phyloP scores from a whole-genome alignment of 2,329 filamentous ascomycete genomes.

The Blastomyces parvus region DNA sequence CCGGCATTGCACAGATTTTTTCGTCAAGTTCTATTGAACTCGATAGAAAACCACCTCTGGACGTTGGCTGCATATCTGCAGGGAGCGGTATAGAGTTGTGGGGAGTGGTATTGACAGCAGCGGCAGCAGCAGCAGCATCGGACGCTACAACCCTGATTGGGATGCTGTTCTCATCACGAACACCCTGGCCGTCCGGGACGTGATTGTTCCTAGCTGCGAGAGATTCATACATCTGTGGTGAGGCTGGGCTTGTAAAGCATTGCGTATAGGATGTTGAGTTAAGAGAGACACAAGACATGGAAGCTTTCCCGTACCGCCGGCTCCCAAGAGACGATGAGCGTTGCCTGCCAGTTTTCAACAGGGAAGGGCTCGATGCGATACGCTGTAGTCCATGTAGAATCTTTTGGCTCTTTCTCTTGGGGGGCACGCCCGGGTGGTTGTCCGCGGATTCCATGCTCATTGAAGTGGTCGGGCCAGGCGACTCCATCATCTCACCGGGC shows the following conservation, averaged over 20 bases:
- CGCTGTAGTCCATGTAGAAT: conserved; percentile 66
- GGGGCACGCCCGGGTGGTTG: conserved; percentile 34
- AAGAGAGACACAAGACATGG: conserved; percentile 56
- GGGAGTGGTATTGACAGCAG: conserved; percentile 26
- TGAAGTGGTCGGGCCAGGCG: conserved; percentile 27
- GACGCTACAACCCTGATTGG: conserved; percentile 48
- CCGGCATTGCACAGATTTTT: conserved; percentile 8
- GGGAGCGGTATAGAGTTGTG: conserved; percentile 54
- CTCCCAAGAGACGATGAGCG: conserved; percentile 53
- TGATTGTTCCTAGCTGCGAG: conserved; percentile 44
- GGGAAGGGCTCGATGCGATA: conserved; percentile 69
- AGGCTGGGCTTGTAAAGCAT: conserved; percentile 46
- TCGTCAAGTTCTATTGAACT: conserved; percentile 23
- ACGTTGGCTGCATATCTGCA: conserved; percentile 46
- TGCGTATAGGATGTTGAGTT: conserved; percentile 44
- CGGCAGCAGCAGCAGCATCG: conserved; percentile 34
- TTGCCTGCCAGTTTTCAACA: conserved; percentile 54
- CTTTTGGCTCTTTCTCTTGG: conserved; percentile 58
- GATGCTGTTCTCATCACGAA: conserved; percentile 45
- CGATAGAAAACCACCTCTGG: conserved; percentile 23
- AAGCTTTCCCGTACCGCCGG: conserved; percentile 52
- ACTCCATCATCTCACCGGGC: conserved; percentile 24
- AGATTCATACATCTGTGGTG: conserved; percentile 48
- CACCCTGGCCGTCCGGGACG: conserved; percentile 36
- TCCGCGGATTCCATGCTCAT: conserved; percentile 29